Conservation (phyloP, 306 rosid species). For the Astragalus membranaceus region DNA sequence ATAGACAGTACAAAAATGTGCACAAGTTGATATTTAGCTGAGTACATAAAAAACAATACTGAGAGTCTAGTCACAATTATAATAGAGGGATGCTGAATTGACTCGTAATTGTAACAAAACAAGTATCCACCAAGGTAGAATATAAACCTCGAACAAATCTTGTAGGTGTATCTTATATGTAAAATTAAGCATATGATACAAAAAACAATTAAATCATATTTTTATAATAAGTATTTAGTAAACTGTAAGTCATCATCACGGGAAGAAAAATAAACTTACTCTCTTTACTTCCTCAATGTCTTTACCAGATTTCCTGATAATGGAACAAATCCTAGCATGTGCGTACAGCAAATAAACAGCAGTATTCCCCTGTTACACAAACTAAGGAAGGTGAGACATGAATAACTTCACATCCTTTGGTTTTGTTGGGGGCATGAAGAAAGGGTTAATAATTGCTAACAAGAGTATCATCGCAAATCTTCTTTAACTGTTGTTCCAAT, state of each 20-base stretch:
- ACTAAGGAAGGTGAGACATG: background rate
- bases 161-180: too few species aligned
- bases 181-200: background rate
- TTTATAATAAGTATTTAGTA: background rate
- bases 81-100: background rate
- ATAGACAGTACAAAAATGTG: background rate
- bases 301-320: conserved; percentile 85
- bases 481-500: background rate
- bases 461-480: background rate
- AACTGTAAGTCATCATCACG: background rate
- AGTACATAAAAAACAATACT: background rate
- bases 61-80: background rate
- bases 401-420: background rate
- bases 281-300: conserved; percentile 70
- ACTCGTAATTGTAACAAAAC: background rate
- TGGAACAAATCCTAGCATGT: conserved; percentile 95
- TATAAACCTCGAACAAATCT: too few species aligned
- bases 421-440: background rate
- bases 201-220: background rate
- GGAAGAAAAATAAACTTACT: conserved; percentile 42
- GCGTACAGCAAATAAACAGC: conserved; percentile 94
- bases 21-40: background rate
- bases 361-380: conserved; percentile 76
- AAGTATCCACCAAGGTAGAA: too few species aligned
- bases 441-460: background rate